Evolutionary conservation across 306 rosid genomes (phyloP), one percentile per base, ranked within the genome.

Genomic region (Lathyrus sativus): DNA sequence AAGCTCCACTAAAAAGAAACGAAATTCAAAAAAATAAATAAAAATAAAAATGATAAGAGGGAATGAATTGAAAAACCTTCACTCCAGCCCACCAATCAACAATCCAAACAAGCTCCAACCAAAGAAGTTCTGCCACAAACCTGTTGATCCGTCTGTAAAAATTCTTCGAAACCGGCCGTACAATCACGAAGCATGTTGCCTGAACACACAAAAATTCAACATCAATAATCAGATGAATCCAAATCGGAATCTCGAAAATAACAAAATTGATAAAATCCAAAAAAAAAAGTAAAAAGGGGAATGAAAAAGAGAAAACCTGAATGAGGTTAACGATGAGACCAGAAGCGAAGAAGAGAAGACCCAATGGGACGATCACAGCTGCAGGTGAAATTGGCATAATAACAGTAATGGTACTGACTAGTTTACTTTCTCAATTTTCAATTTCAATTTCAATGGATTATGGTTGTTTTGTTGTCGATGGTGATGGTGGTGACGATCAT

Each of bases 21-120:
- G 29, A 26, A 26, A 26, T 26, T 26, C 26, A 24, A 26, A 26
- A 26, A 26, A 26, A 26, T 3, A 26, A 26, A 26, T 3, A 26
- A 26, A 17, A 38, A 62, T 24, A 46, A 1, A 2, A 24, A 54
- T 11, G 2, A 11, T 4, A 19, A 53, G 33, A 19, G 29, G 24
- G 11, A 53, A 53, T 53, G 29, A 49, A 49, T 19, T 22, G 0
- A 9, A 49, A 73, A 39, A 88, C 96, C 96, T 87, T 75, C 59
- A 90, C 87, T 19, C 95, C 89, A 5, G 96, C 93, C 96, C 91
- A 90, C 96, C 96, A 90, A 81, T 90, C 91, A 38, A 87, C 53
- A 4, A 90, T 75, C 88, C 91, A 90, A 18, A 90, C 84, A 1
- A 90, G 87, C 74, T 90, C 88, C 49, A 87, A 75, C 96, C 96